Evolutionary conservation across 2,329 filamentous ascomycete genomes (phyloP), one percentile per base, ranked within the genome.

Genomic region (Immersiporthe knoxdaviesiana): DNA sequence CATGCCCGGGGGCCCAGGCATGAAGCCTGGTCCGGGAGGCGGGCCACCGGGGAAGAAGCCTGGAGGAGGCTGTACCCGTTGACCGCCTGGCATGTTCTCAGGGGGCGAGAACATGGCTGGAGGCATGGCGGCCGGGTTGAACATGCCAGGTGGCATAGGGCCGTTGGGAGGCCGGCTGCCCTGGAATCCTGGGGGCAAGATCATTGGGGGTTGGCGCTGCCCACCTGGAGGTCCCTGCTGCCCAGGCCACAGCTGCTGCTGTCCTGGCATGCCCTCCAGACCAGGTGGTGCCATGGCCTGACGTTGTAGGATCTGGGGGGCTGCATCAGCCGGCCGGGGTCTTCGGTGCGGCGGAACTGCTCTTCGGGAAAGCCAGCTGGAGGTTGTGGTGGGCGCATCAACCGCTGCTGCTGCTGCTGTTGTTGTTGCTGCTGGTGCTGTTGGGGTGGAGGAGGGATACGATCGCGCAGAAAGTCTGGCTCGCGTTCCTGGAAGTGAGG

Each of bases 271-370:
- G 37, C 63, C 67, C 60, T 83, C 88, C 54, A 91, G 79, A 10
- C 88, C 88, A 2, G 87, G 85, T n/a, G 87, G 87, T 37, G 47
- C 44, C 62, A 66, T 66, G 24, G 39, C 39, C 16, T 66, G 65
- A 7, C 88, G 86, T 77, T 90, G 88, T 30, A 91, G 78, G 66
- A 91, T 90, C 75, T 90, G 88, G 87, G 89, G 5, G 87, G 87
- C 72, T 87, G 86, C 68, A 83, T 83, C 35, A 81, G 81, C 50
- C 82, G 81, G 68, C 77, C 73, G 56, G 88, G 85, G 32, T 78
- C 79, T 37, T 88, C 84, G 18, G 79, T 77, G 63, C 81, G 82
- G 67, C 84, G 84, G 74, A 85, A 86, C 32, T 81, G 78, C 21
- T 87, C 86, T 21, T 89, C 84, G 73, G 86, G 83, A 72, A 88